phyloP scores from a whole-genome alignment of 345 rosid genomes.

The Corymbia maculata region DNA sequence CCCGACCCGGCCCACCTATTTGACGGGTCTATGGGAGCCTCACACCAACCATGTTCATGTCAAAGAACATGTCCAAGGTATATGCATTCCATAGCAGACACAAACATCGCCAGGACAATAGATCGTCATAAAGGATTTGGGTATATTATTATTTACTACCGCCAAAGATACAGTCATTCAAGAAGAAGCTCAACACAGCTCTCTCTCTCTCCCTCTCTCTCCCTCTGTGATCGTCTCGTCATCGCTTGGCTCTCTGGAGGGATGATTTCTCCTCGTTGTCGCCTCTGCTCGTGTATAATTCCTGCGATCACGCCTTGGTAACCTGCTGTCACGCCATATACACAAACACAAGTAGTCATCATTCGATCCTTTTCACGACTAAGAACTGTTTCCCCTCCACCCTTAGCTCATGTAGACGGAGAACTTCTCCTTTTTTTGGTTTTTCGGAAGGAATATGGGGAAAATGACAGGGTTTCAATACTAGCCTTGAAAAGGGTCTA shows the following conservation, averaged over 20 bases:
- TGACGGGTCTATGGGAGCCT: not conserved
- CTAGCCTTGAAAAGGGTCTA: not conserved
- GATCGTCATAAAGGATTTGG: not conserved
- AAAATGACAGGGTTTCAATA: too few relatives aligned
- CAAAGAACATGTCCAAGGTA: not conserved
- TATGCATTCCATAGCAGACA: not conserved
- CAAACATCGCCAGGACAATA: not conserved
- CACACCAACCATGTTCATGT: not conserved
- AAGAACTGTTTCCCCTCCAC: not conserved
- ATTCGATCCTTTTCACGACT: not conserved
- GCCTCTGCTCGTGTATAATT: not conserved
- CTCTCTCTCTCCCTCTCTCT: too few relatives aligned
- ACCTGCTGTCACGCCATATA: not conserved
- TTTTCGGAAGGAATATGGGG: too few relatives aligned
- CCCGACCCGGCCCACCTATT: too few relatives aligned
- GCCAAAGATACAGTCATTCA: not conserved
- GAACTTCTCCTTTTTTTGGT: not conserved
- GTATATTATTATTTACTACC: not conserved
- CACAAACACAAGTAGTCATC: accelerated
- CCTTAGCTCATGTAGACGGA: not conserved
- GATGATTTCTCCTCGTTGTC: not conserved
- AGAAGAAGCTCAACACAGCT: not conserved
- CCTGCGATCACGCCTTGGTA: conserved; percentile 1
- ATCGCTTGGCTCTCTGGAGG: not conserved
- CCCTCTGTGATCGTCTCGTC: not conserved